Conservation (phyloP, 192 early-diverging fungal genomes). For the Coemansia pectinata region DNA sequence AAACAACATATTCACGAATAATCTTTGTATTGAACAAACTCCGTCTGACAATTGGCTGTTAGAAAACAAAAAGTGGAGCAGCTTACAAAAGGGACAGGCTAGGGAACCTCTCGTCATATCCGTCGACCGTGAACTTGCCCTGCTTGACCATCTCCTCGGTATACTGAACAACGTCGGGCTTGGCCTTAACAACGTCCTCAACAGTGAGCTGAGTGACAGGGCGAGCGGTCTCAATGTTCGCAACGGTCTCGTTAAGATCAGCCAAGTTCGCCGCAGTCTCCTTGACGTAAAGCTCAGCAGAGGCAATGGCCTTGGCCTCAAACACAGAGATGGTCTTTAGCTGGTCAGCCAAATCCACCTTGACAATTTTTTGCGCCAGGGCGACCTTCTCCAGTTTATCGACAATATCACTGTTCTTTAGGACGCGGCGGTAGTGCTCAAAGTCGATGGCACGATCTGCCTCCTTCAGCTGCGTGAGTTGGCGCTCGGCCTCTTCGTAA, state of each 20-base stretch:
- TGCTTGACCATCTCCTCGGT: conserved; percentile 90
- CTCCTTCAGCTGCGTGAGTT: conserved; percentile 79
- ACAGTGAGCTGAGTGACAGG: conserved; percentile 92
- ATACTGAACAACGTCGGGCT: conserved; percentile 86
- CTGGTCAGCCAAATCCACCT: conserved; percentile 85
- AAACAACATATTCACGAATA: not conserved
- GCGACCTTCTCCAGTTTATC: conserved; percentile 88
- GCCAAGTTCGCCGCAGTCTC: conserved; percentile 83
- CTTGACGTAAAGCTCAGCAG: conserved; percentile 79
- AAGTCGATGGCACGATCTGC: conserved; percentile 84
- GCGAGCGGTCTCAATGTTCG: conserved; percentile 91
- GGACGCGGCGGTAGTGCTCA: conserved; percentile 77
- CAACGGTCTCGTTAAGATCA: conserved; percentile 85
- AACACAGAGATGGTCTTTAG: conserved; percentile 75
- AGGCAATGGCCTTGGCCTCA: conserved; percentile 69
- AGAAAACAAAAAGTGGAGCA: not conserved
- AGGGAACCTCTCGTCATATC: conserved; percentile 95
- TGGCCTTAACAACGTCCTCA: conserved; percentile 91
- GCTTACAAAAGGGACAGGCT: conserved; percentile 69
- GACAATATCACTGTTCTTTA: conserved; percentile 91
- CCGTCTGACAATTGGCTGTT: not conserved
- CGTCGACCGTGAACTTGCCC: conserved; percentile 89
- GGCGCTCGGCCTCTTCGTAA: conserved; percentile 86
- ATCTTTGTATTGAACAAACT: not conserved
- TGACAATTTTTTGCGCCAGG: conserved; percentile 73